Conservation (phyloP, 2,329 filamentous ascomycete species). For the Hymenoscyphus fraxineus region DNA sequence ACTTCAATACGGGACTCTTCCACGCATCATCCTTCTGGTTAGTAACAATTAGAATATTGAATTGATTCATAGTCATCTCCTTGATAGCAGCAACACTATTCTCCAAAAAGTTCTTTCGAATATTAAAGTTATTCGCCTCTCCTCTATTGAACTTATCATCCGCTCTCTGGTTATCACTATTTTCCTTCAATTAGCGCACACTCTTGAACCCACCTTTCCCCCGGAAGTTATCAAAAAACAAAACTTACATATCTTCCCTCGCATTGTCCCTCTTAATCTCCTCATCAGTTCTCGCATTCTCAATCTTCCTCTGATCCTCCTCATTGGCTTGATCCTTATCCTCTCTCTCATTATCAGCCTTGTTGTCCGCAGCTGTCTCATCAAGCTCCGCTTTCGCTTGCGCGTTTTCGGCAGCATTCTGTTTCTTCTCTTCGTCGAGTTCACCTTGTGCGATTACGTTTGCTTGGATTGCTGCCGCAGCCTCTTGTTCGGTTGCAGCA, state of each 20-base stretch:
- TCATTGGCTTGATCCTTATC: slow-evolving; percentile 1
- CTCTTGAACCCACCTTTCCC: too few species aligned
- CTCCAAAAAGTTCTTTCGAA: slow-evolving; percentile 1
- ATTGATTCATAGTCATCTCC: slow-evolving; percentile 2
- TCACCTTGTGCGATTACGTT: not conserved
- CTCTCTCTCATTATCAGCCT: not conserved
- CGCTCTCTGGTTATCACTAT: not conserved
- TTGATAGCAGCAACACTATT: not conserved
- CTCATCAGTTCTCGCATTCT: not conserved
- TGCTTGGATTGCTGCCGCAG: not conserved
- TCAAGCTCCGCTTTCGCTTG: slow-evolving; percentile 2
- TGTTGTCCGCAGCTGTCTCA: not conserved
- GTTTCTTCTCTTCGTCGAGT: not conserved
- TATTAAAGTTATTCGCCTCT: slow-evolving; percentile 1
- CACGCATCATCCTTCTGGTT: not conserved
- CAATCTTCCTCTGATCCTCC: slow-evolving; percentile 1
- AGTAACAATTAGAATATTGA: slow-evolving; percentile 3
- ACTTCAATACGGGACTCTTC: not conserved
- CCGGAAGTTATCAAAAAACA: too few species aligned
- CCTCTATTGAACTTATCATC: not conserved
- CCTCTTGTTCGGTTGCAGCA: not conserved
- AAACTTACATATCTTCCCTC: not conserved
- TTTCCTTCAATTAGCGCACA: too few species aligned
- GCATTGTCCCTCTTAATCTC: not conserved
- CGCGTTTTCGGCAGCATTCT: not conserved